Evolutionary conservation across 257 asterid species (phyloP).

Genomic region (Solanum arcanum): DNA sequence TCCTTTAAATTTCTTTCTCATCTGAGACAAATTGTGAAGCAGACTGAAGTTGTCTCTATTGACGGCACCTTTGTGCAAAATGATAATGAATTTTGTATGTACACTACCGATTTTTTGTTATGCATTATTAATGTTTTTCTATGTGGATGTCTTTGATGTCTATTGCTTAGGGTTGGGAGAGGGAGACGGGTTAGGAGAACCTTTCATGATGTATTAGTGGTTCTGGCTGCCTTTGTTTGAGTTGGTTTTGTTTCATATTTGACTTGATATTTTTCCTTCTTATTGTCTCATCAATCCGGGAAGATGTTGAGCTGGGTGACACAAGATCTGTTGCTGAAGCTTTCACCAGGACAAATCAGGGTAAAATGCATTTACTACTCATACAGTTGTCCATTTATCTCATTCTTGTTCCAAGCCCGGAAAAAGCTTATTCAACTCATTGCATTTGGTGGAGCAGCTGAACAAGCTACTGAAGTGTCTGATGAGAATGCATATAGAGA

Average conservation of each 20-base stretch:
- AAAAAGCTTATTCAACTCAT: neutral
- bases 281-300: conserved; percentile 18
- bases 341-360: conserved; percentile 62
- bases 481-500: conserved; percentile 39
- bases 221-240: neutral
- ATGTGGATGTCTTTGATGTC: neutral
- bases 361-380: conserved; percentile 25
- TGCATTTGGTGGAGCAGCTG: conserved; percentile 33
- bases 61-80: neutral
- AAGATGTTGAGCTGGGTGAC: conserved; percentile 73
- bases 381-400: neutral
- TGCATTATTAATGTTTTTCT: neutral
- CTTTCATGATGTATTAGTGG: neutral
- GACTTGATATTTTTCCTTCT: conserved; percentile 2
- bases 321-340: conserved; percentile 95
- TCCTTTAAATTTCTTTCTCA: neutral
- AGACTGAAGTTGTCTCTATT: neutral
- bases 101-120: neutral
- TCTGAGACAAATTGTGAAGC: neutral
- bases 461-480: conserved; percentile 49
- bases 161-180: neutral
- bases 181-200: neutral
- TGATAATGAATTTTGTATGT: neutral
- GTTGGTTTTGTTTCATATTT: neutral
- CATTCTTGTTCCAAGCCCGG: neutral